Evolutionary conservation across 192 early-diverging fungal species (phyloP).

Genomic region (Haplosporangium gracile): DNA sequence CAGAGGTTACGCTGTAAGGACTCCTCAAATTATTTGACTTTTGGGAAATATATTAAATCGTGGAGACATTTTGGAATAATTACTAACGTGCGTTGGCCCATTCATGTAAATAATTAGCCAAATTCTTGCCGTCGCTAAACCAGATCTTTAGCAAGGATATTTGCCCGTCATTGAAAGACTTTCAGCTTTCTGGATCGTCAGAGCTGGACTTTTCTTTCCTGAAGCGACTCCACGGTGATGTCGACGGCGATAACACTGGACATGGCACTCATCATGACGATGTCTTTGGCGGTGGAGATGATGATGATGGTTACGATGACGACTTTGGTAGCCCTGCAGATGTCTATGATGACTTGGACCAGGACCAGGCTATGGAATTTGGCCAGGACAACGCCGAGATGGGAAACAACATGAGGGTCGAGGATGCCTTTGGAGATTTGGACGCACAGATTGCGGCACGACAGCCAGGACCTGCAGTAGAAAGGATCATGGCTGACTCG

Average conservation of each 20-base stretch:
- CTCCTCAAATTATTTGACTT: not conserved
- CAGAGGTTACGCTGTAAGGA: constrained; percentile 44
- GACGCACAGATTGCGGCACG: constrained; percentile 45
- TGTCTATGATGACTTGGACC: constrained; percentile 43
- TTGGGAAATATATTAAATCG: not conserved
- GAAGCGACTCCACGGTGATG: constrained; percentile 65
- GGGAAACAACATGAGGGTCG: constrained; percentile 45
- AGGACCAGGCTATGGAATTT: constrained; percentile 58
- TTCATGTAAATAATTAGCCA: constrained; percentile 31
- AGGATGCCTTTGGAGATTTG: constrained; percentile 51
- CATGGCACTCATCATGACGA: constrained; percentile 33
- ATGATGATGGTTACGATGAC: constrained; percentile 22
- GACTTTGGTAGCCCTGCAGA: constrained; percentile 23
- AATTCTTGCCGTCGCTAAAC: constrained; percentile 61
- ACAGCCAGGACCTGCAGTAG: constrained; percentile 38
- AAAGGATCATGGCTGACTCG: constrained; percentile 57
- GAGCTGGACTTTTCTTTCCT: constrained; percentile 71
- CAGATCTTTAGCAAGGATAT: constrained; percentile 65
- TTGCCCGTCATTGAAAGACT: constrained; percentile 79
- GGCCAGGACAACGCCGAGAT: constrained; percentile 57
- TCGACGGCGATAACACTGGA: constrained; percentile 32
- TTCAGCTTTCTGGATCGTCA: constrained; percentile 75
- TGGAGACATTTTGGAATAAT: not conserved
- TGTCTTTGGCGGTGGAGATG: constrained; percentile 5
- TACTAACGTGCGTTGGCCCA: not conserved